Percentiles rank a stretch among this genome's conserved stretches.
Evolutionary conservation across 176 grass and related monocot species (phyloP).

Genomic region (Musa schizocarpa): DNA sequence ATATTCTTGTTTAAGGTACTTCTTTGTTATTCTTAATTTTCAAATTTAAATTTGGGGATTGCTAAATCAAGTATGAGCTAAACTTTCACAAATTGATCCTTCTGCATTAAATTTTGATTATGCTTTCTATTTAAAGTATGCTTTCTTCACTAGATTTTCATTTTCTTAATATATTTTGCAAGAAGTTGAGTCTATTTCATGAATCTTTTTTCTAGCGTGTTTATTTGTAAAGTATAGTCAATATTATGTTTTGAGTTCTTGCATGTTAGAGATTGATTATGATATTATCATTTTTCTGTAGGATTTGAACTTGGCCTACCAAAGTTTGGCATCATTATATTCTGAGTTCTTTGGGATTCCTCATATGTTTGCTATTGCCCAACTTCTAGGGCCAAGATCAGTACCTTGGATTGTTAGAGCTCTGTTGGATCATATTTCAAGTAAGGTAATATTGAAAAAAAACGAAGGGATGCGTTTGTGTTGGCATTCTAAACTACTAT

Average conservation of each 20-base stretch:
- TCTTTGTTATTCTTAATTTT: too few species aligned
- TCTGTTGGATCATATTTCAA: constrained; percentile 94
- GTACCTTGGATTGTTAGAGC: constrained; percentile 91
- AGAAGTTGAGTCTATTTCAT: too few species aligned
- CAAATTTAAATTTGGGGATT: too few species aligned
- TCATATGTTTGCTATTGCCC: constrained; percentile 96
- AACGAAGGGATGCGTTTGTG: constrained; percentile 3
- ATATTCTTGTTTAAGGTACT: too few species aligned
- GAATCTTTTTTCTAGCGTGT: too few species aligned
- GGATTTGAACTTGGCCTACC: constrained; percentile 82
- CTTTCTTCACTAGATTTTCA: not conserved
- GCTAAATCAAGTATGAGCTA: too few species aligned
- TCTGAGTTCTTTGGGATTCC: constrained; percentile 93
- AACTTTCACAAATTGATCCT: too few species aligned
- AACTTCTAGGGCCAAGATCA: constrained; percentile 91
- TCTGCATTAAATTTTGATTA: not conserved
- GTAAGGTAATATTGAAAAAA: constrained; percentile 49
- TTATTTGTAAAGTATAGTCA: not conserved
- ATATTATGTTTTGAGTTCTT: not conserved
- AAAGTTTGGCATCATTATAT: constrained; percentile 66
- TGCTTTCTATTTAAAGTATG: too few species aligned
- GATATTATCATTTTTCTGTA: constrained; percentile 35
- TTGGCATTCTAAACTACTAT: not conserved
- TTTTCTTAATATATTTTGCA: too few species aligned
- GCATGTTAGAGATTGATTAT: constrained; percentile 1